These are phyloP conservation scores for Gossypium davidsonii DNA, from an alignment of 441 rosid species.

Conservation along the genomic window DNA sequence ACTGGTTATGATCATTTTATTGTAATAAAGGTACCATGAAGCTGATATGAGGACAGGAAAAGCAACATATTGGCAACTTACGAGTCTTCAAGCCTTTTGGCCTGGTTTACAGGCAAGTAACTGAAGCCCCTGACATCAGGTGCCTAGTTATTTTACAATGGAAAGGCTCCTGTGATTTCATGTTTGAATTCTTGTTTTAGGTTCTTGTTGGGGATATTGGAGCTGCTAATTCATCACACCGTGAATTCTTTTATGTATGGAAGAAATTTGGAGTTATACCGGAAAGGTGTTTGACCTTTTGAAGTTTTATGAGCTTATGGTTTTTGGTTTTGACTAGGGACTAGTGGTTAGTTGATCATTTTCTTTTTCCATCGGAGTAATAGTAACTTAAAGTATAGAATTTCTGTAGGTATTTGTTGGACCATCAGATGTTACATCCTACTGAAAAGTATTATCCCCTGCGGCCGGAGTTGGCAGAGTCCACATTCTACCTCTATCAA, in stretches of 20 bases:
- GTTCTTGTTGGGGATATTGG: constrained; percentile 88
- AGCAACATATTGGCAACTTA: constrained; percentile 97
- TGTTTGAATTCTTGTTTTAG: constrained; percentile 38
- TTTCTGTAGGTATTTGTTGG: constrained; percentile 62
- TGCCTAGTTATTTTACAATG: not conserved
- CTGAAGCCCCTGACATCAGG: constrained; percentile 16
- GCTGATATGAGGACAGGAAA: constrained; percentile 92
- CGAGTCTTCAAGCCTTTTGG: constrained; percentile 99
- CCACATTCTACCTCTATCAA: constrained; percentile 92
- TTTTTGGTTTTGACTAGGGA: not conserved
- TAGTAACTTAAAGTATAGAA: constrained; percentile 15
- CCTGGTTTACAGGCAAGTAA: constrained; percentile 84
- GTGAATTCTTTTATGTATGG: constrained; percentile 80
- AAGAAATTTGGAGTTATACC: constrained; percentile 83
- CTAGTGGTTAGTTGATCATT: constrained; percentile 10
- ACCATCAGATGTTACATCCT: constrained; percentile 80
- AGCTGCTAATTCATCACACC: constrained; percentile 87
- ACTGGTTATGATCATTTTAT: constrained; percentile 9
- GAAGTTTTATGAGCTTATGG: not conserved
- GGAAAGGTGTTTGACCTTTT: constrained; percentile 46
- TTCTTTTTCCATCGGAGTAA: constrained; percentile 11
- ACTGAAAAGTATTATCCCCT: constrained; percentile 92
- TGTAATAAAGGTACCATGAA: constrained; percentile 75
- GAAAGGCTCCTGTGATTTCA: constrained; percentile 20
- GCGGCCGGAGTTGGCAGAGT: constrained; percentile 93